Base-by-base conservation (phyloP, 768 basidiomycete genomes). In the Tricholomella constricta region DNA sequence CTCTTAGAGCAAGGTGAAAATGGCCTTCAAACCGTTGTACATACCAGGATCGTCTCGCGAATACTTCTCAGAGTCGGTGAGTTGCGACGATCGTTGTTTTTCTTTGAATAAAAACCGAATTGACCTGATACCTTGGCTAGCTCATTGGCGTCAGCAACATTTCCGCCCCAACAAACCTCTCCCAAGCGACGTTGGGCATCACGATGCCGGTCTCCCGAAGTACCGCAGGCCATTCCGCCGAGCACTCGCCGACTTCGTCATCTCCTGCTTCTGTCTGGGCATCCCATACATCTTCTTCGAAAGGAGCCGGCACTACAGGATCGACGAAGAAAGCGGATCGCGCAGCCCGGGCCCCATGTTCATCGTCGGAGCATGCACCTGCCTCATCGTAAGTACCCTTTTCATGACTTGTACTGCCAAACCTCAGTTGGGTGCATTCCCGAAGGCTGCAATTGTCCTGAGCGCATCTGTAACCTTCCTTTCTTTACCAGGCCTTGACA, bases 391-490 rank as follows among this genome's bases (percentile, higher is more conserved):
- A 68, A 73, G 85, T 73, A 12, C 15, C 20, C 48, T 35, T 14
- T 37, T 31, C 45, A 20, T 52, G 32, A 37, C 19, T 34, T 49
- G 32, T 32, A 19, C 36, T 51, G 49, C 46, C 26, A 35, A 57
- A 50, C 50, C 55, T 59, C 51, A 60, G 54, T 52, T 54, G 32
- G 44, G 7, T 40, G 37, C 42, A 42, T 54, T 49, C 44, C 60
- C 56, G 43, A 66, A 92, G 90, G 88, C 89, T 61, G 90, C 90
- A 25, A 78, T 91, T 52, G 78, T 91, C 20, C 73, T 92, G 52
- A 91, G 91, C 59, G 86, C 89, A 27, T 88, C 89, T 35, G 86
- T 91, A 51, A 91, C 89, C 23, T 85, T 91, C 71, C 79, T 93
- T 65, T 82, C 88, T 45, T 78, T 93, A 48, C 89, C 91, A 60